Conservation (phyloP, 2,329 filamentous ascomycete species). For the Phoma sp. region DNA sequence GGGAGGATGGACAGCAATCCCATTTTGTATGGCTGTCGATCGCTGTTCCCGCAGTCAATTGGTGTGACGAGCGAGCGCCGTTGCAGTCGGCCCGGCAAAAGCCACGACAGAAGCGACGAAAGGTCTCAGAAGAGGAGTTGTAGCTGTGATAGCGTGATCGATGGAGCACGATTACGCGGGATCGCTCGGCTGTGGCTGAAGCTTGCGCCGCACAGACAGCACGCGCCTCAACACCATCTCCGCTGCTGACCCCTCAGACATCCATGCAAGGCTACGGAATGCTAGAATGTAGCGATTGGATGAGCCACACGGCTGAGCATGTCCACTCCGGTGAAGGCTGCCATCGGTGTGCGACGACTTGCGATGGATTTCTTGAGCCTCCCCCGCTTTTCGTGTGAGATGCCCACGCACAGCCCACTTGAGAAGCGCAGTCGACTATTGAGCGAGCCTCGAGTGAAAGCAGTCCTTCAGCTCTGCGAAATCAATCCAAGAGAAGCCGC, state of each 20-base stretch:
- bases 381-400: constrained; percentile 20
- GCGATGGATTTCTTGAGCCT: constrained; percentile 12
- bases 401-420: neutral
- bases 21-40: constrained; percentile 52
- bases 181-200: constrained; percentile 20
- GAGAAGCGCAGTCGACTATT: neutral
- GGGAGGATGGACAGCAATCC: constrained; percentile 70
- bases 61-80: neutral
- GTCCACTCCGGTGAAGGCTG: constrained; percentile 17
- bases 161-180: neutral
- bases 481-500: neutral
- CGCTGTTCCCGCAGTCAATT: neutral
- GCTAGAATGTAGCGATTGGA: constrained; percentile 17
- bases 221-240: constrained; percentile 20
- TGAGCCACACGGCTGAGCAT: constrained; percentile 4
- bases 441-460: neutral
- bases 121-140: neutral
- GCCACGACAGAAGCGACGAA: neutral
- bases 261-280: constrained; percentile 13
- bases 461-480: neutral
- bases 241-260: constrained; percentile 25
- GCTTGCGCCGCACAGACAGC: constrained; percentile 7
- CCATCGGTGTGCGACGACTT: constrained; percentile 6
- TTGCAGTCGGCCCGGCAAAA: neutral
- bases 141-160: constrained; percentile 4